phyloP scores from a whole-genome alignment of 495 filamentous ascomycete genomes.

The Neurospora tetraspora region DNA sequence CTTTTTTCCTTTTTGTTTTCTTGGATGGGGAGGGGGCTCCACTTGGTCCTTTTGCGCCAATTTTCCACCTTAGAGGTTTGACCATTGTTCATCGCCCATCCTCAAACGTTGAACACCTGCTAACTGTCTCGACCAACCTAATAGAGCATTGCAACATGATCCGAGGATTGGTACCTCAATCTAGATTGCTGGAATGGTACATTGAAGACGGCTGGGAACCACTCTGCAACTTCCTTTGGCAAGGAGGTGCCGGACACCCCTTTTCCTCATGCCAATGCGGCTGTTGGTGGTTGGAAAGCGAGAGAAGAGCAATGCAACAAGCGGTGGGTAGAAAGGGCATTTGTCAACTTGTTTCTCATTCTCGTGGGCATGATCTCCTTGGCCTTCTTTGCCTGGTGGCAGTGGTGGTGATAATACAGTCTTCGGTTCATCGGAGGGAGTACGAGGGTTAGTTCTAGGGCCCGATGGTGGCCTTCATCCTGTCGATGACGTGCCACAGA shows the following conservation, averaged over 20 bases:
- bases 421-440: no score
- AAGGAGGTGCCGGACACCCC: conserved; percentile 30
- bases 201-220: conserved; percentile 42
- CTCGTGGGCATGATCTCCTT: no score
- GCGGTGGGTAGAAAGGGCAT: conserved; percentile 18
- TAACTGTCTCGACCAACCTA: not conserved
- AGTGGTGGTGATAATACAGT: no score
- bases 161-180: conserved; percentile 29
- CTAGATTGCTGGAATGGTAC: conserved; percentile 36
- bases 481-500: no score
- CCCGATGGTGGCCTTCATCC: no score
- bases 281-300: conserved; percentile 14
- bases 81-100: no score
- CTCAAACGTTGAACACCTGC: no score
- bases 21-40: no score
- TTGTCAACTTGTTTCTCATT: conserved; percentile 15
- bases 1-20: not conserved
- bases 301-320: conserved; percentile 21
- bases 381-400: no score
- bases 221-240: conserved; percentile 38
- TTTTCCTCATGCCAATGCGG: conserved; percentile 31
- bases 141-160: conserved; percentile 21
- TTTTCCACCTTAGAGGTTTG: no score
- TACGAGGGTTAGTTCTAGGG: no score
- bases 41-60: no score